Evolutionary conservation across 192 early-diverging fungal genomes (phyloP).

Genomic region (Umbelopsis vinacea): DNA sequence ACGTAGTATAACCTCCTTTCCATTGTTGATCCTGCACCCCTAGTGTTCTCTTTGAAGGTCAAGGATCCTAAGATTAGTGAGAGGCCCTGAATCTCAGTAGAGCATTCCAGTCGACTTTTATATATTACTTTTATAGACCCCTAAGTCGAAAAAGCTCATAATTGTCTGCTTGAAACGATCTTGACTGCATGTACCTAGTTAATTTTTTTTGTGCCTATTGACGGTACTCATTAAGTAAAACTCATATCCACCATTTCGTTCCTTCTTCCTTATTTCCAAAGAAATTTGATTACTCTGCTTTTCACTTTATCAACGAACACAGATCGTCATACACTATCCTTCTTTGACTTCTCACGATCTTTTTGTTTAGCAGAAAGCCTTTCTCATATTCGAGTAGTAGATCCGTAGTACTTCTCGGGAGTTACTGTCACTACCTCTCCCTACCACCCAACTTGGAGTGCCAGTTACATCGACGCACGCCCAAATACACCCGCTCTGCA

Average conservation of each 20-base stretch:
- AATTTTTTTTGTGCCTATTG: conserved; percentile 1
- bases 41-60: background rate
- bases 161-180: background rate
- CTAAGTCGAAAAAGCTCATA: conserved; percentile 1
- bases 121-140: conserved; percentile 19
- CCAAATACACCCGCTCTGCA: background rate
- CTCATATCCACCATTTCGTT: background rate
- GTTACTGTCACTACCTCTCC: background rate
- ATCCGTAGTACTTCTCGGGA: background rate
- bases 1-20: background rate
- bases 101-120: conserved; percentile 23
- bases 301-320: background rate
- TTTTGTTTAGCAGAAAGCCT: background rate
- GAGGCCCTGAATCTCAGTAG: background rate
- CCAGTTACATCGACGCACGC: background rate
- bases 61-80: conserved; percentile 14
- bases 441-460: background rate
- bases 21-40: background rate
- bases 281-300: background rate
- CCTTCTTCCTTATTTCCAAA: background rate
- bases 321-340: background rate
- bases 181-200: background rate
- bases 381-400: background rate
- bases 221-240: conserved; percentile 12
- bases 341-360: background rate